Evolutionary conservation across 371 early-diverging fungal species (phyloP), one percentile per base, ranked within the genome.

Genomic region (Dichotomocladium elegans): DNA sequence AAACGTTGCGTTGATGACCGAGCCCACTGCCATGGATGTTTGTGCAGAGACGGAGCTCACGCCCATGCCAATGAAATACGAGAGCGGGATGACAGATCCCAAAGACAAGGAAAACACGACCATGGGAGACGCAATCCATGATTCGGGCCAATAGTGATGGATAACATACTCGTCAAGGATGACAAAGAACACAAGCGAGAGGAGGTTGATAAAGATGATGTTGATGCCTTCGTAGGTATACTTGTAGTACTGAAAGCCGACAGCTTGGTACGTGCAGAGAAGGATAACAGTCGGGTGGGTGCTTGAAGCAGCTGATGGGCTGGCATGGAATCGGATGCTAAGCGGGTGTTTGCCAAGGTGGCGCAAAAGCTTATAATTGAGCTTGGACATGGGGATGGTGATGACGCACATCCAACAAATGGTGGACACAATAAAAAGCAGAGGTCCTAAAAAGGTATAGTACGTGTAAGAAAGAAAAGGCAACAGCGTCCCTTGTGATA

Each of bases 1-100:
- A 69, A 98, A 98, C 0, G 98, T 92, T 5, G 98, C 97, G 64
- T 96, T 96, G 64, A 96, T 90, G 31, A 98, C 95, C 0, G 96
- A 92, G 33, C 97, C 97, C 60, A 97, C 66, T 8, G 88, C 92
- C 57, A 94, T 72, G 19, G 90, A 89, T n/a, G 93, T 91, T 64
- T 96, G 95, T 19, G 96, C 94, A 12, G 93, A 91, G 56, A 97
- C 95, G 12, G 93, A 92, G 29, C 94, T 89, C 34, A 97, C 95
- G 4, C 92, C 94, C 90, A 92, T 93, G 29, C 97, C 98, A 66
- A 98, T 96, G 61, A 96, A 91, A 64, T 95, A 98, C 2, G 95
- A 88, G 6, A 96, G 68, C 1, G 98, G 98, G 25, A 98, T 84
- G 2, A 92, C 91, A 2, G 93, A 89, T 12, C 87, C 72, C 27